phyloP scores from a whole-genome alignment of 2,329 filamentous ascomycete species.

The Colletotrichum eremochloae region DNA sequence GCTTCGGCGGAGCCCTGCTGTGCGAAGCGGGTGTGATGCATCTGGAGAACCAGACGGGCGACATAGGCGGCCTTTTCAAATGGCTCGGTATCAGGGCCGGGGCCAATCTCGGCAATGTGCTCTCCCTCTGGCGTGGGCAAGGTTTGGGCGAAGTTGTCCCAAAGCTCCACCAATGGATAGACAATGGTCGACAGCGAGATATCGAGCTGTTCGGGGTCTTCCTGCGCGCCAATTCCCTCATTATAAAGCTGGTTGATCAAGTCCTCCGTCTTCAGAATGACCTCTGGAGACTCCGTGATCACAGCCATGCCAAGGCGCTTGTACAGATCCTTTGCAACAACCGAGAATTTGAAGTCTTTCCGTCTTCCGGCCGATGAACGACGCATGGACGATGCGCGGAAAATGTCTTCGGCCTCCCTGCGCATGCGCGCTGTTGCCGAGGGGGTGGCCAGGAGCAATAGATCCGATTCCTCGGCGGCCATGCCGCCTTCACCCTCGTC shows the following conservation, averaged over 20 bases:
- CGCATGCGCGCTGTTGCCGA: conserved; percentile 66
- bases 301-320: conserved; percentile 67
- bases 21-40: conserved; percentile 76
- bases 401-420: conserved; percentile 68
- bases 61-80: conserved; percentile 84
- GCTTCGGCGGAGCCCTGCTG: conserved; percentile 50
- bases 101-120: conserved; percentile 74
- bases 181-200: conserved; percentile 68
- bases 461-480: conserved; percentile 58
- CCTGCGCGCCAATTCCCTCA: conserved; percentile 68
- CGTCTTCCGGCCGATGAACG: conserved; percentile 58
- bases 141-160: conserved; percentile 66
- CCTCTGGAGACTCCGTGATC: conserved; percentile 76
- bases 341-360: conserved; percentile 74
- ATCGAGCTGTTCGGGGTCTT: conserved; percentile 69
- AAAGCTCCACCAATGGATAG: conserved; percentile 65
- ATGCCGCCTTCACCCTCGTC: conserved; percentile 47
- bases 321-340: conserved; percentile 80
- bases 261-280: conserved; percentile 83
- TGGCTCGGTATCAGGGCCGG: conserved; percentile 70
- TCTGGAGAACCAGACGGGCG: conserved; percentile 80
- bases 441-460: conserved; percentile 69
- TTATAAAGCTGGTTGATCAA: conserved; percentile 76
- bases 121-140: conserved; percentile 65
- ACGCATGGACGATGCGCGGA: conserved; percentile 64